Conservation (phyloP, 768 basidiomycete genomes). For the Hirschioporus abietinus region DNA sequence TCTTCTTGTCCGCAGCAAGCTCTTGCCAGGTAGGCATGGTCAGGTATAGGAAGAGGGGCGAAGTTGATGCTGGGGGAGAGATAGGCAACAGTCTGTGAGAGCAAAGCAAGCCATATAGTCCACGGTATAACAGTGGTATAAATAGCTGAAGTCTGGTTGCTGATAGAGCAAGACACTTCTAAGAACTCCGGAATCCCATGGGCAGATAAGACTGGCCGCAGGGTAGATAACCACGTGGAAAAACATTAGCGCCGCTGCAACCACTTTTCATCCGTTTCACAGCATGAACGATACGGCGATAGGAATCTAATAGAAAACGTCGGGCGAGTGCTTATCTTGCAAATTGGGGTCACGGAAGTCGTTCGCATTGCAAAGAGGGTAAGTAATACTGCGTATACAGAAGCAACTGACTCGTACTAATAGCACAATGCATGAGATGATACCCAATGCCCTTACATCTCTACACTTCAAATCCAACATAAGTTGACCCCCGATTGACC, state of each 20-base stretch:
- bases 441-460: neutral
- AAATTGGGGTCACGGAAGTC: neutral
- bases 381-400: neutral
- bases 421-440: neutral
- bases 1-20: conserved; percentile 49
- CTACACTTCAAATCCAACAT: neutral
- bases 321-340: no score
- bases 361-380: neutral
- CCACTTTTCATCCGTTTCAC: neutral
- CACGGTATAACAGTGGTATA: neutral
- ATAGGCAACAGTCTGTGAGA: neutral
- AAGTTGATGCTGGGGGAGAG: neutral
- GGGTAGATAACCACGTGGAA: neutral
- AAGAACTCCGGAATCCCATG: neutral
- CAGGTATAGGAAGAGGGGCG: neutral
- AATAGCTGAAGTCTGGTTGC: neutral
- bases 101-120: neutral
- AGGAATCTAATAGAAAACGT: no score
- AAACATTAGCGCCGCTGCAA: neutral
- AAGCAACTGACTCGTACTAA: neutral
- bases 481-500: neutral
- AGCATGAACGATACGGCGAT: no score
- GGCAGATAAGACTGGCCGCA: neutral
- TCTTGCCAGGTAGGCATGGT: conserved; percentile 38
- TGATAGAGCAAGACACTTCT: neutral